phyloP scores from a whole-genome alignment of 495 filamentous ascomycete species.

The Saxophila tyrrhenica region DNA sequence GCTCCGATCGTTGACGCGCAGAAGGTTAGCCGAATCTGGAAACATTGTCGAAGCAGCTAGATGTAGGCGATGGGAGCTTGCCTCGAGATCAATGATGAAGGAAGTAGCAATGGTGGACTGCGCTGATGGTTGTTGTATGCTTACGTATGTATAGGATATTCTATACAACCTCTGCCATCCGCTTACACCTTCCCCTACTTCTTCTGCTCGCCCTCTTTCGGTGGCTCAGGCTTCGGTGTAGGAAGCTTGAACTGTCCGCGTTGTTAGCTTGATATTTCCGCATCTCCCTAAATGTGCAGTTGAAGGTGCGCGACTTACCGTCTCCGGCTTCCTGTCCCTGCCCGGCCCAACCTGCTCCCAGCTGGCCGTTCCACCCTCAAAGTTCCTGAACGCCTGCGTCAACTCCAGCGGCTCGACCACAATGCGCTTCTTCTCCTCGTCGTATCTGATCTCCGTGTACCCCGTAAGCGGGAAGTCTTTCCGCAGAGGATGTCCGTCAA shows the following conservation, averaged over 20 bases:
- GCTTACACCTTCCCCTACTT: constrained; percentile 1
- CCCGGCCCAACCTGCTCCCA: constrained; percentile 92
- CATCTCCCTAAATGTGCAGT: not conserved
- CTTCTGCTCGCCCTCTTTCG: constrained; percentile 84
- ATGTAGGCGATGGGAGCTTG: too few species aligned
- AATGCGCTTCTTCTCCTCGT: constrained; percentile 99
- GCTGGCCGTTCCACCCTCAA: constrained; percentile 57
- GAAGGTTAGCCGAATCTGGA: too few species aligned
- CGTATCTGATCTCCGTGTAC: constrained; percentile 95
- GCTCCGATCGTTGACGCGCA: too few species aligned
- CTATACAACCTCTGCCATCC: constrained; percentile 4
- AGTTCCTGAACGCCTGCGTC: constrained; percentile 98
- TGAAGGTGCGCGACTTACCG: constrained; percentile 33
- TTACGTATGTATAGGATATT: constrained; percentile 12
- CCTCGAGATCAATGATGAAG: not conserved
- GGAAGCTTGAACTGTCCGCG: constrained; percentile 70
- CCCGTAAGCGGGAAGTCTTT: constrained; percentile 98
- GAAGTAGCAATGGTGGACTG: not conserved
- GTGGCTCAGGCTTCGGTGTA: constrained; percentile 85
- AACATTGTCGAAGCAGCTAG: too few species aligned
- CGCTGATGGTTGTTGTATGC: not conserved
- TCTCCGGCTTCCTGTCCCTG: constrained; percentile 66
- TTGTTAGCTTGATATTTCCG: too few species aligned
- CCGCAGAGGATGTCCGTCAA: constrained; percentile 91
- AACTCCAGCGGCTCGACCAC: constrained; percentile 94